Base-by-base conservation (phyloP, 2,329 filamentous ascomycete species). In the Beauveria caledonica region DNA sequence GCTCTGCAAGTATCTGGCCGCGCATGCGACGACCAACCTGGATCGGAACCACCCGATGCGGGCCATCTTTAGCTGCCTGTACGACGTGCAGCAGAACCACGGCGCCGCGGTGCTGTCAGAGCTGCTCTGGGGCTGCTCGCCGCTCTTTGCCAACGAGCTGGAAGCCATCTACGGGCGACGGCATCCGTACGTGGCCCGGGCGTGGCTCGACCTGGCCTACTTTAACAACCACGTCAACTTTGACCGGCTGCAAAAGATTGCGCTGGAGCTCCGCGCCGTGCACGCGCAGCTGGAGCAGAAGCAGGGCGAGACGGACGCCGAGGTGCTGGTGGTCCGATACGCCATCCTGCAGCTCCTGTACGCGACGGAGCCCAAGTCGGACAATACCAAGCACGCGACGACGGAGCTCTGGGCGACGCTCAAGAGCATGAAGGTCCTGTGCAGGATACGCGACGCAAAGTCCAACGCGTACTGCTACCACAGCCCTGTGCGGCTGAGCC, bases 71-170 rank as follows among this genome's bases (percentile, higher is more conserved):
- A 71, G 69, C 15, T 74, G 74, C 45, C 61, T 78, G 25, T 78
- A 78, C 63, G 75, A 78, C 42, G 73, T 78, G 6, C 75, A 77
- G 60, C 76, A 78, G 61, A 77, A 77, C 46, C 76, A 78, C 61
- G 76, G 76, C 2, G 69, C 76, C 8, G 66, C 65, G 3, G 76
- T 73, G 9, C 65, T 78, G n/a, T 78, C 76, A 5, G 75, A 78
- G 57, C 65, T 78, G 13, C 66, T 78, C 2, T 76, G 75, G 74
- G 70, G 68, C 44, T 76, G 74, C 54, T 71, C 74, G 40, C 73
- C 76, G 2, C 71, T 72, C 2, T 72, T 78, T 61, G 74, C 75
- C 1, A 76, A 78, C 54, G 76, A 78, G 63, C 65, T 78, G 19
- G 76, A 78, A 57, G 74, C 74, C 33, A 77, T 77, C 29, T 77